Evolutionary conservation across 2,329 filamentous ascomycete genomes (phyloP), one percentile per base, ranked within the genome.

Genomic region (Xenosphaeropsis pyriputrescens): DNA sequence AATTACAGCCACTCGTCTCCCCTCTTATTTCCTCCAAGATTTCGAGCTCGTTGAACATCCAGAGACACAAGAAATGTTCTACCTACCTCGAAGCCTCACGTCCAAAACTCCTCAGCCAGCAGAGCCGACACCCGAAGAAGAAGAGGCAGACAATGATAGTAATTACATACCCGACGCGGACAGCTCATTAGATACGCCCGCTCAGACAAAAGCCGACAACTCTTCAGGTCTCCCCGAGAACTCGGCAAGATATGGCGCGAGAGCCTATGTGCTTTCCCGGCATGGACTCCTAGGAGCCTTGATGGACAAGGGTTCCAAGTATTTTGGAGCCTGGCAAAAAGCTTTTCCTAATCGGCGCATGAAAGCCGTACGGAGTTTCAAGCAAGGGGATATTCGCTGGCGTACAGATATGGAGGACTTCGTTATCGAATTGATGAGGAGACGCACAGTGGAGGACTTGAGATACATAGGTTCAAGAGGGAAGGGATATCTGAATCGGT

Each of bases 21-120:
- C 81, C 2, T 56, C 54, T 12, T 74, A 68, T 48, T 79, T 85
- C 50, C 58, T 84, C 4, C 70, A 80, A 39, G 62, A 70, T 22
- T 75, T 85, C 42, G 64, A 67, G 18, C 49, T 75, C 2, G 58
- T 75, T 11, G 50, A 58, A 1, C 67, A 80, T 39, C 75, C 76
- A 0, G 57, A 63, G 8, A 72, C 68, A 0, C 50, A 55, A 0
- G 47, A 58, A 2, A 59, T 67, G 0, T 82, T 72, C 71, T 71
- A 67, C 52, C 59, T 75, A 13, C 77, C 76, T 0, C 59, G 56
- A 7, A 60, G 57, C 30, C 44, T 64, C 12, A 44, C 55, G 9
- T 42, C 37, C 19, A 19, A 22, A 5, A 14, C 4, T n/a, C 11
- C 22, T 6, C n/a, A 5, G 11, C 36, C 26, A 22, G 14, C 17